Base-by-base conservation (phyloP, 2,329 filamentous ascomycete species). In the Pestalotiopsis sp. region DNA sequence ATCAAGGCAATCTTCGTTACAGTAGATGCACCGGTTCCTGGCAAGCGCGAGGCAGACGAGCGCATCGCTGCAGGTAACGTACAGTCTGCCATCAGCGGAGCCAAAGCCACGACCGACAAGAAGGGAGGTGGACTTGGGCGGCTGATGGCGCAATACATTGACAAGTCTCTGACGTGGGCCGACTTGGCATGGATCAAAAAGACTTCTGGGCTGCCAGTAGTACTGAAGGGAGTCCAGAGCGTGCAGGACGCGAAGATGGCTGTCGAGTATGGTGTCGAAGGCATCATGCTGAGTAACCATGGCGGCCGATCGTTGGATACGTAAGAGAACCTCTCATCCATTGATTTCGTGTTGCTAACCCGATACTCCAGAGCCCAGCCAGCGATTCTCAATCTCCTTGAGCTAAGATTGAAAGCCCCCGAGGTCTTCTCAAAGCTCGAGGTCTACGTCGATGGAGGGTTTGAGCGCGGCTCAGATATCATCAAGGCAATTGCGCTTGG, bases 1-100 rank as follows among this genome's bases (percentile, higher is more conserved):
- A 87, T 92, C 76, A 70, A 67, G 57, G 70, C 70, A 14, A 66
- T 71, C 4, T 70, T 84, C 68, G 81, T 85, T 49, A 85, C 83
- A 0, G 82, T 83, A 1, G 83, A 85, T 69, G 81, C 83, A 0
- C 93, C 95, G 0, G 93, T 97, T 1, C 93, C 94, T 0, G 95
- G 95, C 0, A 98, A 89, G 72, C 84, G 87, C 17, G 87, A 89
- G 70, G 85, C 85, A 2, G 87, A 89, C 69, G 86, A 88, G 72
- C 83, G 86, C 3, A 81, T 86, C 25, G 75, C 78, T 2, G 84
- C 84, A 49, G 82, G 82, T 1, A 83, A 83, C 49, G 82, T 81
- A 4, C 72, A 72, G 25, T 78, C 78, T 13, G 79, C 76, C n/a
- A 79, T 80, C 68, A 80, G 82, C 17, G 83, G 84, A 0, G 80